These are phyloP conservation scores for Vinca minor DNA, from an alignment of 257 asterid genomes.

Conservation along the genomic window DNA sequence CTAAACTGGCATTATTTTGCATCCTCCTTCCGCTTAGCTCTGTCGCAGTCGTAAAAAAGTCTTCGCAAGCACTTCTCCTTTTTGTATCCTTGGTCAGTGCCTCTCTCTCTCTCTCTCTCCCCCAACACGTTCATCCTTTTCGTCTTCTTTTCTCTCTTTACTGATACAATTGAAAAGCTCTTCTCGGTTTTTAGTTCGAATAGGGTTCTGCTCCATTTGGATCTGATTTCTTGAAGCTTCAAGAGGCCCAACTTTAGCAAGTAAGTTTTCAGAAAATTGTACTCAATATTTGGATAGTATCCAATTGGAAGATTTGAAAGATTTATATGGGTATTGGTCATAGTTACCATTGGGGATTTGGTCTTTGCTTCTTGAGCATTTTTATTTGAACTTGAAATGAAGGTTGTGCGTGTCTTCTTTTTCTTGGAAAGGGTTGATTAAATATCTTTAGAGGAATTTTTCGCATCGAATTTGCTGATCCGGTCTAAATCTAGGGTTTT, in stretches of 20 bases:
- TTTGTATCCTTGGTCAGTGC: neutral
- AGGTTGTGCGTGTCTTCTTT: neutral
- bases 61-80: neutral
- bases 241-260: neutral
- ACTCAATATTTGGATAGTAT: neutral
- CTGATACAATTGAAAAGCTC: neutral
- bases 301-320: neutral
- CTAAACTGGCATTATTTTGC: too few species aligned
- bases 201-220: neutral
- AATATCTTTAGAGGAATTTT: neutral
- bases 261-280: neutral
- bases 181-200: conserved; percentile 1
- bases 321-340: too few species aligned
- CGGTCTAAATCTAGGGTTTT: neutral
- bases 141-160: neutral
- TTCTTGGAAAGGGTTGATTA: neutral
- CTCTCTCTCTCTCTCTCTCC: neutral
- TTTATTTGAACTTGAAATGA: neutral
- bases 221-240: neutral
- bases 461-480: neutral
- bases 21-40: neutral
- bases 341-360: neutral
- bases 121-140: neutral
- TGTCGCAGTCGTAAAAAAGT: neutral
- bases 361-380: neutral